These are phyloP conservation scores for Populus hybrid DNA, from an alignment of 441 rosid species.

Conservation along the genomic window DNA sequence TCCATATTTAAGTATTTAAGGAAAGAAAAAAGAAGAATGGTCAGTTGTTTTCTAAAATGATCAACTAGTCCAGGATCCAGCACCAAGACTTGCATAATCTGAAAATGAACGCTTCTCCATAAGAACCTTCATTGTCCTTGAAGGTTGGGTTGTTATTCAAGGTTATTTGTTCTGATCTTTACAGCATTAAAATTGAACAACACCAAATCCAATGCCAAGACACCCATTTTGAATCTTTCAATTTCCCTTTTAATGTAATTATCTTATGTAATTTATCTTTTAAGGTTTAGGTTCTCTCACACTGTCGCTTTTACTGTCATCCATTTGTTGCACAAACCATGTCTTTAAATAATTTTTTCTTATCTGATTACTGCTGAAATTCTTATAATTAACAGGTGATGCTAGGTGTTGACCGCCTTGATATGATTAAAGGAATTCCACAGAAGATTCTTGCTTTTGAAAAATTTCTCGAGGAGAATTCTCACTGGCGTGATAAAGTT, in stretches of 20 bases:
- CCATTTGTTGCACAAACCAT: background rate
- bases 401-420: conserved; percentile 99
- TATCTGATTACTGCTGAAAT: background rate
- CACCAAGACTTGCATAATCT: background rate
- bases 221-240: too few species aligned
- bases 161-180: background rate
- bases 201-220: too few species aligned
- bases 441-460: conserved; percentile 98
- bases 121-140: background rate
- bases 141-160: background rate
- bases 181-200: too few species aligned
- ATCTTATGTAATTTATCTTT: background rate
- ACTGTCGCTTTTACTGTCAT: background rate
- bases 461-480: conserved; percentile 96
- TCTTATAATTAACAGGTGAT: conserved; percentile 58
- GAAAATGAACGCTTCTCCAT: background rate
- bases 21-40: background rate
- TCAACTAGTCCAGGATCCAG: background rate
- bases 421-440: conserved; percentile 99
- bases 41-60: background rate
- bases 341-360: background rate
- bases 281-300: background rate
- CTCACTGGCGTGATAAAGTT: conserved; percentile 92
- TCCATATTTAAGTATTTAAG: background rate
- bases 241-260: background rate